Conservation (phyloP, 371 early-diverging fungal genomes). For the Mucor racemosus region DNA sequence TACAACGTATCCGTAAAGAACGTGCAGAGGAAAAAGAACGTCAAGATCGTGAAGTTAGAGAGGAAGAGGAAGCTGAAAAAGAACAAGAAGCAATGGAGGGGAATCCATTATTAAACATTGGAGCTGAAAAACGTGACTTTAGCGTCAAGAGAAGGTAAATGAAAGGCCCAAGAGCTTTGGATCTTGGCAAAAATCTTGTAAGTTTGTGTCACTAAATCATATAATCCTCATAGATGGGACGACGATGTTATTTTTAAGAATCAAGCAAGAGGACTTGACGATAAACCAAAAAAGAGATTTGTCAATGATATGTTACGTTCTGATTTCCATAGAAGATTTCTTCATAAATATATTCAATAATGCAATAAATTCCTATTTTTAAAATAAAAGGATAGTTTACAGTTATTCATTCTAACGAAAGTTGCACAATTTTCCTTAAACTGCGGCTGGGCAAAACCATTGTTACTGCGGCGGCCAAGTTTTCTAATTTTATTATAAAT, state of each 20-base stretch:
- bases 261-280: slow-evolving; percentile 88
- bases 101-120: slow-evolving; percentile 80
- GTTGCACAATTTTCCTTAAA: neutral
- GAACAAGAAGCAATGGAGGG: slow-evolving; percentile 70
- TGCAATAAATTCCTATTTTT: too few species aligned
- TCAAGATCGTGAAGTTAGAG: slow-evolving; percentile 68
- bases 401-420: neutral
- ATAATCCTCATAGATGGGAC: slow-evolving; percentile 74
- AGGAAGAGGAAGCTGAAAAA: slow-evolving; percentile 57
- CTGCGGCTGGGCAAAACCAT: slow-evolving; percentile 2
- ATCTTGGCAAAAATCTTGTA: slow-evolving; percentile 5
- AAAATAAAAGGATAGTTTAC: slow-evolving; percentile 20
- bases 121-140: slow-evolving; percentile 69
- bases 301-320: slow-evolving; percentile 95
- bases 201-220: slow-evolving; percentile 12
- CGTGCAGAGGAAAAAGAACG: slow-evolving; percentile 91
- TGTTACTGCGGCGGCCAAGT: slow-evolving; percentile 2
- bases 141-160: slow-evolving; percentile 83
- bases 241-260: slow-evolving; percentile 98
- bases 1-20: slow-evolving; percentile 95
- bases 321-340: slow-evolving; percentile 95
- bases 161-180: neutral
- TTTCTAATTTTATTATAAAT: neutral
- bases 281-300: slow-evolving; percentile 90
- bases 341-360: slow-evolving; percentile 84